Base-by-base conservation (phyloP, 1,284 basidiomycete species). In the Clitocybe nebularis region DNA sequence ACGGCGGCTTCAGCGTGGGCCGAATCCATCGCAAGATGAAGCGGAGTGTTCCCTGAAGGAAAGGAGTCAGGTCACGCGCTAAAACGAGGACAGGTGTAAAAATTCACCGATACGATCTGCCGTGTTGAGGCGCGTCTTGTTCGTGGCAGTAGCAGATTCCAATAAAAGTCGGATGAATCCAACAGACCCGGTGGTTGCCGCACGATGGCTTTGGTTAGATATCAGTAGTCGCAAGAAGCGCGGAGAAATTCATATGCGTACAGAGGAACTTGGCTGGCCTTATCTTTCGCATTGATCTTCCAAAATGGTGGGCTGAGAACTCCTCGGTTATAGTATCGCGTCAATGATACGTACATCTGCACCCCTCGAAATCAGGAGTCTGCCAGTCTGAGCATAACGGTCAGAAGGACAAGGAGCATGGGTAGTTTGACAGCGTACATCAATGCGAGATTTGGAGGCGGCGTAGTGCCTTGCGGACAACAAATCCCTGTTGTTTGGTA, bases 1-100 rank as follows among this genome's bases (percentile, higher is more conserved):
- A 93, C 89, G 4, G 93, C 93, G 4, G 83, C 87, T 60, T 91
- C 85, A 19, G 89, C 93, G 58, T 96, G 89, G 5, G 84, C 93
- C 44, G 88, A 93, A 59, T 97, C 93, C 80, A 97, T 84, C 4
- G 93, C 93, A 30, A 97, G 79, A 71, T 97, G 93, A n/a, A 97
- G 70, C 1, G 93, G 91, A 0, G 93, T 95, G 59, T 96, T 94
- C 35, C 93, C 93, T 88, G 59, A 38, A 35, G 39, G 41, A 55
- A 43, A 42, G 52, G 45, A 36, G 45, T 26, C 42, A 48, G 23
- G 50, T 41, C 13, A 14, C 23, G 22, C 32, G 38, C 30, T 25
- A 22, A 10, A 28, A 23, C n/a, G 19, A 39, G 28, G 45, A 40
- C 43, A 37, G 43, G 17, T 14, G 32, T 35, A 28, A 20, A 41